phyloP scores from a whole-genome alignment of 2,329 filamentous ascomycete genomes.

The Raffaelea albimanens region DNA sequence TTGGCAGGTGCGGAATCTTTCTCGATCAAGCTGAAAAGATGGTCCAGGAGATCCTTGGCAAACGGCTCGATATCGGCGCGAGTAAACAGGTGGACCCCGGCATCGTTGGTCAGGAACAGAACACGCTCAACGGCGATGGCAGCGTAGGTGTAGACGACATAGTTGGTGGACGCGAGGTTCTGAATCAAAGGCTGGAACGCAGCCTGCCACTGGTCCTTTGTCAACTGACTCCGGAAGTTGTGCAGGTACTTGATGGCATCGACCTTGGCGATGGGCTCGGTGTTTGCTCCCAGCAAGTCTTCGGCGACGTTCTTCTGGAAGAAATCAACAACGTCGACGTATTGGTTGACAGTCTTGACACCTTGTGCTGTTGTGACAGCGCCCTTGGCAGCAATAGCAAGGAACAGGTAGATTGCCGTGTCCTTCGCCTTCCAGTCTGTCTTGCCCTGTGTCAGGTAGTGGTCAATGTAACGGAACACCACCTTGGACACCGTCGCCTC shows the following conservation, averaged over 20 bases:
- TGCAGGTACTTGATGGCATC: slow-evolving; percentile 98
- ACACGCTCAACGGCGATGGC: slow-evolving; percentile 94
- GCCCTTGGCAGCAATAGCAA: slow-evolving; percentile 88
- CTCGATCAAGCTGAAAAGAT: slow-evolving; percentile 86
- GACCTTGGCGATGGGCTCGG: slow-evolving; percentile 84
- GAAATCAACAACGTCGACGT: slow-evolving; percentile 85
- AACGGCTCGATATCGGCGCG: slow-evolving; percentile 70
- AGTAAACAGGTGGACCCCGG: slow-evolving; percentile 69
- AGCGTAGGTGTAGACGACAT: slow-evolving; percentile 95
- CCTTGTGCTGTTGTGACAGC: slow-evolving; percentile 78
- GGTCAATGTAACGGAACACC: slow-evolving; percentile 78
- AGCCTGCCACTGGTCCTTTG: slow-evolving; percentile 81
- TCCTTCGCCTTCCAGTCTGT: slow-evolving; percentile 95
- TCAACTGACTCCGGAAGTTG: slow-evolving; percentile 90
- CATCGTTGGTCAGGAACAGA: slow-evolving; percentile 70
- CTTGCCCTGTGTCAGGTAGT: slow-evolving; percentile 73
- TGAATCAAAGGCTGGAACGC: slow-evolving; percentile 86
- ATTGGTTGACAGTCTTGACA: slow-evolving; percentile 80
- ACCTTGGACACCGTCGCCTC: slow-evolving; percentile 75
- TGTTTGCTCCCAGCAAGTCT: slow-evolving; percentile 64
- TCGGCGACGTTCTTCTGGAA: slow-evolving; percentile 86
- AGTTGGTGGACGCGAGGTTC: slow-evolving; percentile 81
- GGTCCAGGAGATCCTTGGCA: slow-evolving; percentile 76
- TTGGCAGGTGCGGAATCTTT: slow-evolving; percentile 78
- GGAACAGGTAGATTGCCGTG: slow-evolving; percentile 93